Evolutionary conservation across 345 rosid species (phyloP).

Genomic region (Syzygium oleosum): DNA sequence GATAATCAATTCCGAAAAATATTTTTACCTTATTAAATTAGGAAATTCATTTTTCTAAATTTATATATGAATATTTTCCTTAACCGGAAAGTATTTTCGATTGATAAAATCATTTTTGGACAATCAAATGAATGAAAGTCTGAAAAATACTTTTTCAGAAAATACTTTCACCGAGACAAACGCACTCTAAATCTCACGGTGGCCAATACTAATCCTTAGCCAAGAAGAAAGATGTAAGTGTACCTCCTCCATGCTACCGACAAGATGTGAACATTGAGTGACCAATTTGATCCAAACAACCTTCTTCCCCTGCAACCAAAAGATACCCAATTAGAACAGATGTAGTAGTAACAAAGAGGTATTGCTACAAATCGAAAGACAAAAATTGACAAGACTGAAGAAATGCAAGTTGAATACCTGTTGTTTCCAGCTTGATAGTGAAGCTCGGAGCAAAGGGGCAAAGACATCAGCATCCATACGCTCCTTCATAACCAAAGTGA

Average conservation of each 20-base stretch:
- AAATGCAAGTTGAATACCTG: conserved; percentile 17
- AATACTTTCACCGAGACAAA: too few species aligned
- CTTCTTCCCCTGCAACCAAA: conserved; percentile 44
- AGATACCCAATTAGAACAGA: background rate
- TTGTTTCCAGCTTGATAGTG: conserved; percentile 40
- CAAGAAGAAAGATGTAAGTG: background rate
- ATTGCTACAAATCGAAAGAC: background rate
- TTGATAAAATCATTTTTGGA: too few species aligned
- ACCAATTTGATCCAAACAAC: conserved; percentile 72
- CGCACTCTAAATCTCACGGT: background rate
- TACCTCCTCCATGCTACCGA: conserved; percentile 39
- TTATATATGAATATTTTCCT: too few species aligned
- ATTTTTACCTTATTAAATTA: too few species aligned
- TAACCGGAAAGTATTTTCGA: too few species aligned
- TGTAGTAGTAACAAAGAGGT: background rate
- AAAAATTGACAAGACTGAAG: background rate
- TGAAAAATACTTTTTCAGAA: too few species aligned
- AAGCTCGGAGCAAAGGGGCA: conserved; percentile 30
- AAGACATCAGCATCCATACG: conserved; percentile 35
- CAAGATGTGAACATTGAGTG: conserved; percentile 29
- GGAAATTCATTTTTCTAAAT: too few species aligned
- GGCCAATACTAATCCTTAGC: too few species aligned
- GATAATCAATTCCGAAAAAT: too few species aligned
- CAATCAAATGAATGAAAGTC: too few species aligned
- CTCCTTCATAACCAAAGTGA: conserved; percentile 26